phyloP scores from a whole-genome alignment of 1,284 basidiomycete species.

The Pseudozyma sp. region DNA sequence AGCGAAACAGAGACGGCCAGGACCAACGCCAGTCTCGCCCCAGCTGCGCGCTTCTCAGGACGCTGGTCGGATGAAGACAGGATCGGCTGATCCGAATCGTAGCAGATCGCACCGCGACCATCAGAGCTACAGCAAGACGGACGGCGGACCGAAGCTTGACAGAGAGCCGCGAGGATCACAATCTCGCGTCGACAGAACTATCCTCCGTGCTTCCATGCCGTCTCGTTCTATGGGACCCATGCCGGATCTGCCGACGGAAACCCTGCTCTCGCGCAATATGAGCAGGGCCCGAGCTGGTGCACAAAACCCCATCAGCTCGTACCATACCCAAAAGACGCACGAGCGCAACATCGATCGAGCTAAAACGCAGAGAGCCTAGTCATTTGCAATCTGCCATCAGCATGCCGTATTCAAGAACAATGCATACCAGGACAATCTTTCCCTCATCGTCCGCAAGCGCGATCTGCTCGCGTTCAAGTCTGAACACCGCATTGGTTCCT shows the following conservation, averaged over 20 bases:
- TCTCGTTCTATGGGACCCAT: slow-evolving; percentile 10
- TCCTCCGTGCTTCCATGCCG: slow-evolving; percentile 13
- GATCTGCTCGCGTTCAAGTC: too few relatives aligned
- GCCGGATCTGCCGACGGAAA: slow-evolving; percentile 7
- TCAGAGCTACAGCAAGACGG: neutral
- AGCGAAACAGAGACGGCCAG: slow-evolving; percentile 4
- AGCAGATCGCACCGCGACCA: slow-evolving; percentile 18
- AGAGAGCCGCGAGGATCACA: slow-evolving; percentile 6
- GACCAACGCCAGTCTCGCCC: slow-evolving; percentile 5
- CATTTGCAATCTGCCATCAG: neutral
- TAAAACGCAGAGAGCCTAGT: slow-evolving; percentile 14
- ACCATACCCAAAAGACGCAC: neutral
- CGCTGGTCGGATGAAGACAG: neutral
- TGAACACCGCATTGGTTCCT: neutral
- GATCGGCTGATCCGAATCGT: slow-evolving; percentile 4
- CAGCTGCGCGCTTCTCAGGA: slow-evolving; percentile 8
- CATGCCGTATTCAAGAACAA: neutral
- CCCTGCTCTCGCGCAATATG: slow-evolving; percentile 15
- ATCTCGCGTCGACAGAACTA: slow-evolving; percentile 8
- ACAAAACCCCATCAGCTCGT: slow-evolving; percentile 9
- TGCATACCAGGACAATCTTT: slow-evolving; percentile 5
- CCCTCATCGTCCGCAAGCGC: neutral
- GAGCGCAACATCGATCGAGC: slow-evolving; percentile 10
- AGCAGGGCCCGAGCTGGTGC: slow-evolving; percentile 8
- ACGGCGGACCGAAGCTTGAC: neutral